phyloP scores from a whole-genome alignment of 2,329 filamentous ascomycete genomes.

The Zelopaecilomyces penicillatus region DNA sequence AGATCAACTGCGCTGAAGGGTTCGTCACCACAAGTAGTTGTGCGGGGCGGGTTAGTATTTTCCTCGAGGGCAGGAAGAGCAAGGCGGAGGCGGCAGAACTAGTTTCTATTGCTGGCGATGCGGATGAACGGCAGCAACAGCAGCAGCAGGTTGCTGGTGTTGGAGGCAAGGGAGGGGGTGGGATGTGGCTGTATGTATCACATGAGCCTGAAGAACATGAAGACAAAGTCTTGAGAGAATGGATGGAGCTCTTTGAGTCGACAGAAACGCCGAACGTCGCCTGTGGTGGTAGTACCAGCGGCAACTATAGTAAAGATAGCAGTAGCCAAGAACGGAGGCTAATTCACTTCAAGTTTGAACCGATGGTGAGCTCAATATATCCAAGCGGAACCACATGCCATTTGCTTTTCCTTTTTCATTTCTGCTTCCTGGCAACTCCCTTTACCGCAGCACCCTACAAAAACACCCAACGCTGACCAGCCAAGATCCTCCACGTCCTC shows the following conservation, averaged over 20 bases:
- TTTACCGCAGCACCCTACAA: background rate
- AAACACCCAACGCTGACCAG: background rate
- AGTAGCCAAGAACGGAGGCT: conserved; percentile 33
- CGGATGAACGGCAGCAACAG: conserved; percentile 10
- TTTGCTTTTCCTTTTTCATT: too few species aligned
- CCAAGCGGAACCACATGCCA: too few species aligned
- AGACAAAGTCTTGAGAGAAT: conserved; percentile 15
- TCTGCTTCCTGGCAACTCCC: too few species aligned
- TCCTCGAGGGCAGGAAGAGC: conserved; percentile 64
- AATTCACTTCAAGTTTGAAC: conserved; percentile 88
- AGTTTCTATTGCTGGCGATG: conserved; percentile 5
- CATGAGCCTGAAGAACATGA: conserved; percentile 51
- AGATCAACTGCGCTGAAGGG: conserved; percentile 66
- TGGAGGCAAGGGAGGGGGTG: conserved; percentile 79
- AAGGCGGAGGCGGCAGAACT: background rate
- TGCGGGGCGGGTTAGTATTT: conserved; percentile 78
- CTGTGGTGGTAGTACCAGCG: background rate
- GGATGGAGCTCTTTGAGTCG: conserved; percentile 17
- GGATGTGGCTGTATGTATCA: conserved; percentile 80
- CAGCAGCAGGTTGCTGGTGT: conserved; percentile 45
- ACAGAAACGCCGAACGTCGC: background rate
- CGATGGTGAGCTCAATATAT: conserved; percentile 60
- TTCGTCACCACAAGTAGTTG: conserved; percentile 92
- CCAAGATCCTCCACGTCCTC: conserved; percentile 79
- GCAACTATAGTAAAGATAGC: conserved; percentile 1